Conservation (phyloP, 805 yeast species). For the Yamadazyma ubonensis region DNA sequence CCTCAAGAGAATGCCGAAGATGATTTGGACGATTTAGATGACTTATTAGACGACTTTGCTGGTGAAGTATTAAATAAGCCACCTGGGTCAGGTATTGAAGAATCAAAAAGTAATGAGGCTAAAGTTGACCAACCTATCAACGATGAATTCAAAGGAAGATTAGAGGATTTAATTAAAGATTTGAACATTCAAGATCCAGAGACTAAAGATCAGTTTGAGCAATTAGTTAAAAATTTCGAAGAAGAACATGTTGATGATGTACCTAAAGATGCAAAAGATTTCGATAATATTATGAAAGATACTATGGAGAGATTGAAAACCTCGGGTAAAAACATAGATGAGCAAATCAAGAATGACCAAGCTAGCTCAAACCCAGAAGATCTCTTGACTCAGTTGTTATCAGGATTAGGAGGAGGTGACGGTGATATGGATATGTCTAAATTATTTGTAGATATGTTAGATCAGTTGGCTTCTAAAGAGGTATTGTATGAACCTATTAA, state of each 20-base stretch:
- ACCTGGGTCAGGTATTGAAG: conserved; percentile 49
- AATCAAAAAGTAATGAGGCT: conserved; percentile 17
- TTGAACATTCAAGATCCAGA: conserved; percentile 53
- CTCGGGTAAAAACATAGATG: conserved; percentile 70
- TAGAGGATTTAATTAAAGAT: conserved; percentile 47
- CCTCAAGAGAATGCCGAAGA: conserved; percentile 29
- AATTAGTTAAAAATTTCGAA: conserved; percentile 45
- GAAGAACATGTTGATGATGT: conserved; percentile 31
- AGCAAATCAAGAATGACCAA: conserved; percentile 49
- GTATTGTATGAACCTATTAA: conserved; percentile 86
- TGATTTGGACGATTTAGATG: conserved; percentile 75
- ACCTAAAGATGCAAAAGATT: conserved; percentile 38
- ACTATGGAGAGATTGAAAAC: conserved; percentile 79
- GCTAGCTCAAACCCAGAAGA: conserved; percentile 42
- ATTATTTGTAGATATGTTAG: conserved; percentile 69
- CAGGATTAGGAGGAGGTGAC: conserved; percentile 45
- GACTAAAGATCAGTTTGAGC: conserved; percentile 50
- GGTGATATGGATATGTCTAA: conserved; percentile 58
- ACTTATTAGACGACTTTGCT: conserved; percentile 80
- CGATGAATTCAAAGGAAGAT: conserved; percentile 32
- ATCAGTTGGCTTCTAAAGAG: conserved; percentile 79
- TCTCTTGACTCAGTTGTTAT: conserved; percentile 61
- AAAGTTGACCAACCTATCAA: conserved; percentile 29
- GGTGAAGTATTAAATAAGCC: conserved; percentile 65
- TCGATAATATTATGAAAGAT: conserved; percentile 73